These are phyloP conservation scores for Saururus chinensis DNA, from an alignment of 164 flowering plant genomes.

Conservation along the genomic window DNA sequence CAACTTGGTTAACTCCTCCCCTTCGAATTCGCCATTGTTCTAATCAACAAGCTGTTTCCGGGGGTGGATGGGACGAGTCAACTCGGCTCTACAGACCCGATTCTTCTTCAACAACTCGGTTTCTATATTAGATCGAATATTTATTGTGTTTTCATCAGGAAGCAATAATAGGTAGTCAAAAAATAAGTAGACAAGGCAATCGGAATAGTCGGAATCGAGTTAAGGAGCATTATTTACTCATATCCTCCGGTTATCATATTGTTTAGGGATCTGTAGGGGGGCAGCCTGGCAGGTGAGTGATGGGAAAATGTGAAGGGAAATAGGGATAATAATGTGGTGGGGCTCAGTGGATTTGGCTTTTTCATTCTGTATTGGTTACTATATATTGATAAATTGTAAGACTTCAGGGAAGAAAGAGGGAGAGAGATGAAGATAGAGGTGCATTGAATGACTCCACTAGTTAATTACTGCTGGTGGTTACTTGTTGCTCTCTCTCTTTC, in stretches of 20 bases:
- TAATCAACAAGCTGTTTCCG: not conserved
- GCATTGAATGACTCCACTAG: not conserved
- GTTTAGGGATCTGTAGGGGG: not conserved
- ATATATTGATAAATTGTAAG: too few relatives aligned
- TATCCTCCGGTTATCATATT: not conserved
- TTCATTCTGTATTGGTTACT: not conserved
- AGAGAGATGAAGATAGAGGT: conserved; percentile 1
- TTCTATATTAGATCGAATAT: too few relatives aligned
- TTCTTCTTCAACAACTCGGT: too few relatives aligned
- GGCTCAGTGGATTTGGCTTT: not conserved
- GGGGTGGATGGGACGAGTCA: too few relatives aligned
- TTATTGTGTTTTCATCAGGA: not conserved
- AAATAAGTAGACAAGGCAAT: not conserved
- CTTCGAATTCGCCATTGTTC: conserved; percentile 13
- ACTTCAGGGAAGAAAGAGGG: not conserved
- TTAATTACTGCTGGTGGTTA: not conserved
- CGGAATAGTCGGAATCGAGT: not conserved
- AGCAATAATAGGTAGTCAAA: not conserved
- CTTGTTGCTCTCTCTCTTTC: not conserved
- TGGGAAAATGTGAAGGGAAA: not conserved
- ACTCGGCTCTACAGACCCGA: not conserved
- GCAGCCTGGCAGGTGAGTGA: not conserved
- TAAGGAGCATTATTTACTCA: not conserved
- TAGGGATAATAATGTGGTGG: not conserved
- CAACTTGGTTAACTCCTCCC: conserved; percentile 54